Base-by-base conservation (phyloP, 306 rosid species). In the Trifolium fragiferum region DNA sequence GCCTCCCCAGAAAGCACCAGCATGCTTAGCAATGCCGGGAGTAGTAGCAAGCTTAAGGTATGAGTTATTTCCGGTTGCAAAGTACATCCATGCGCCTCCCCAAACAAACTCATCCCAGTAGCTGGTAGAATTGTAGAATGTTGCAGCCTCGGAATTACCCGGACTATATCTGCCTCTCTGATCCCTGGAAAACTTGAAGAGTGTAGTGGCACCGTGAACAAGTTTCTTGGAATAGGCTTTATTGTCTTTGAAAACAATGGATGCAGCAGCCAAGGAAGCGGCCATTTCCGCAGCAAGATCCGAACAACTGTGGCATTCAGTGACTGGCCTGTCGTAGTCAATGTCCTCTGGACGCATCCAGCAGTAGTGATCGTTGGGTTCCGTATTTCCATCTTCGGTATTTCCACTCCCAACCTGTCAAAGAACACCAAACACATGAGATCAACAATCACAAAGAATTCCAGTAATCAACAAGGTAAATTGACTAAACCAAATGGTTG, bases 1-100 rank as follows among this genome's bases (percentile, higher is more conserved):
- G 74, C 99, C 98, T 13, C 99, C 99, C 97, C 96, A 90, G 87
- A 95, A 95, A 66, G 98, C 99, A 59, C 99, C 99, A 1, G 99
- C 99, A 66, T 92, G 97, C 84, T 85, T 90, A 60, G 97, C 99
- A 43, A 95, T 67, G 77, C 93, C 92, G 46, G 96, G 95, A 57
- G 86, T 18, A 60, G 99, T 95, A 18, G 97, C 92, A 71, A 95
- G 96, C 81, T 80, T 84, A 66, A 95, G 99, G 76, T 95, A 95
- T 2, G 96, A 85, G 14, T 83, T 70, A 68, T 95, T 95, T 21
- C 99, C 99, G 7, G 99, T 95, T 38, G 99, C 99, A 77, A 85
- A 95, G 78, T 95, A 95, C 89, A 95, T 79, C 99, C 99, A 95
- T 57, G 99, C 97, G 1, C 97, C 96, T 73, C 99, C 97, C 99